Percentiles rank a stretch among this genome's conserved stretches.
phyloP scores from a whole-genome alignment of 2,329 filamentous ascomycete species.

The Gnomoniopsis smithogilvyi region DNA sequence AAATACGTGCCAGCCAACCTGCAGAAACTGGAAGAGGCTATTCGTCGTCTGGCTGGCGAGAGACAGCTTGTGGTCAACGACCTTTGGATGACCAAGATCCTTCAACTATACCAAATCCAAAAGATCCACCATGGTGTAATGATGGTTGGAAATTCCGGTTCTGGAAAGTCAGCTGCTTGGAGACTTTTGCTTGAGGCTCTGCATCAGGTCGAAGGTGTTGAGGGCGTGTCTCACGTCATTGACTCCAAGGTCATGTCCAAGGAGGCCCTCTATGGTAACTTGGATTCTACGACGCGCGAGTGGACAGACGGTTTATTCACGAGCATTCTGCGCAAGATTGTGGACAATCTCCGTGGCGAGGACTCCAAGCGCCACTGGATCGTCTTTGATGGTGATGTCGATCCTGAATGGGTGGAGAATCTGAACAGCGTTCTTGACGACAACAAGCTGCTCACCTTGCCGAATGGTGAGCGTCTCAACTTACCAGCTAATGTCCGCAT shows the following conservation, averaged over 20 bases:
- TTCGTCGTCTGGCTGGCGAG: constrained; percentile 78
- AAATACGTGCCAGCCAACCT: constrained; percentile 89
- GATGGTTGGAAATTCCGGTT: constrained; percentile 99
- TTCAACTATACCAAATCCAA: constrained; percentile 98
- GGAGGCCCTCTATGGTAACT: constrained; percentile 90
- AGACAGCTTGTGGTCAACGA: constrained; percentile 88
- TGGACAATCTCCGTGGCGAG: constrained; percentile 96
- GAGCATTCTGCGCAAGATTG: constrained; percentile 95
- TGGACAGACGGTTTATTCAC: constrained; percentile 99
- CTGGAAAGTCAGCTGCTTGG: constrained; percentile 96
- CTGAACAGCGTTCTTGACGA: constrained; percentile 99
- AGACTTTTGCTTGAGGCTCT: constrained; percentile 86
- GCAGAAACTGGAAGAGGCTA: constrained; percentile 73
- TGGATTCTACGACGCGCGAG: constrained; percentile 95
- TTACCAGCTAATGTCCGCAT: constrained; percentile 93
- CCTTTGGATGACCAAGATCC: constrained; percentile 93
- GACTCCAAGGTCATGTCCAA: constrained; percentile 99
- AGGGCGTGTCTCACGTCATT: constrained; percentile 95
- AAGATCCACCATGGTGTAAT: constrained; percentile 98
- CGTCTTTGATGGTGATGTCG: constrained; percentile 97
- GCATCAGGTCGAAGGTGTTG: constrained; percentile 84
- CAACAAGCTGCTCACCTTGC: constrained; percentile 95
- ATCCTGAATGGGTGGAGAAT: constrained; percentile 99
- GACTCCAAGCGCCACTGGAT: constrained; percentile 98
- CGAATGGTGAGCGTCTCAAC: constrained; percentile 96